Percentiles rank a stretch among this genome's conserved stretches.
phyloP scores from a whole-genome alignment of 169 alveolate genomes.

The Miamiensis avidus region DNA sequence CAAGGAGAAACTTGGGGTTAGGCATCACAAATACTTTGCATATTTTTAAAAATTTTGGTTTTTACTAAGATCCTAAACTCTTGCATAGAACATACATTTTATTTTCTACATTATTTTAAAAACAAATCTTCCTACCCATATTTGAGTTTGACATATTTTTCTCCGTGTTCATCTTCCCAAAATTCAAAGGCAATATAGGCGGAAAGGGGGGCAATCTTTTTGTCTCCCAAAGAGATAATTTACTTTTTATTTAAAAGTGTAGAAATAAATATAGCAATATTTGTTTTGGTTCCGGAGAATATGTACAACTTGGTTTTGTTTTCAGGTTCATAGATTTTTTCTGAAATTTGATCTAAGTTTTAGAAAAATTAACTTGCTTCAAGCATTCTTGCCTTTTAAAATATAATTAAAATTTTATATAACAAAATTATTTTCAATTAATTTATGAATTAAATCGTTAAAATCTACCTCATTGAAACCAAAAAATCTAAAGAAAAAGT shows the following conservation, averaged over 20 bases:
- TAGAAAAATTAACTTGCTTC: constrained; percentile 14
- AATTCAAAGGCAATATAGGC: constrained; percentile 5
- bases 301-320: constrained; percentile 3
- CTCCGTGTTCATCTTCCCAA: constrained; percentile 14
- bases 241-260: constrained; percentile 7
- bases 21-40: background rate
- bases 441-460: background rate
- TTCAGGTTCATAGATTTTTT: background rate
- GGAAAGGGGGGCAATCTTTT: constrained; percentile 25
- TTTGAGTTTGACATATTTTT: background rate
- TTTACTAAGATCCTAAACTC: constrained; percentile 26
- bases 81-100: constrained; percentile 3
- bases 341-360: background rate
- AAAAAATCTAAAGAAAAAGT: constrained; percentile 16
- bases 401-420: too few species aligned
- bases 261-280: constrained; percentile 19
- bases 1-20: too few species aligned
- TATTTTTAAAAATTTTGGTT: background rate
- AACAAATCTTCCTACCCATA: constrained; percentile 17
- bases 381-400: constrained; percentile 2
- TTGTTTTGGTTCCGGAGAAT: constrained; percentile 24
- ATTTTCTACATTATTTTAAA: constrained; percentile 1
- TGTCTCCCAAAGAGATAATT: constrained; percentile 6
- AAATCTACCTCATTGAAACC: constrained; percentile 9
- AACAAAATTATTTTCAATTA: too few species aligned